Evolutionary conservation across 1,284 basidiomycete genomes (phyloP).

Genomic region (Malassezia furfur): DNA sequence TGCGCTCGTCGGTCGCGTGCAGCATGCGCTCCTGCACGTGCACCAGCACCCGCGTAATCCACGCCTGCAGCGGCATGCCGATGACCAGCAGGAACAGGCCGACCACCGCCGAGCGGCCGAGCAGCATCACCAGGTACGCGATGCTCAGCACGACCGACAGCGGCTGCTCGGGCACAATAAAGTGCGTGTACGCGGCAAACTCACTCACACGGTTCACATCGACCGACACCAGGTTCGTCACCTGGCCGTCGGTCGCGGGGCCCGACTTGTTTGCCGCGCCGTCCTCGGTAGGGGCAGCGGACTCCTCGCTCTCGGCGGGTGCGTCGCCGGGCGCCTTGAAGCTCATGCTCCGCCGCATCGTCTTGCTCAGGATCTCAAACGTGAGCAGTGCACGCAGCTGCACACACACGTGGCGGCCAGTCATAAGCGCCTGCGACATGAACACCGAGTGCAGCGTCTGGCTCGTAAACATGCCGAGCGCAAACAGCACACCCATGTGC

Average conservation of each 20-base stretch:
- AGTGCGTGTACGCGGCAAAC: constrained; percentile 47
- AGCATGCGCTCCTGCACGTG: constrained; percentile 51
- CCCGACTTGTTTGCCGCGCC: constrained; percentile 11
- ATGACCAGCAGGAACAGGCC: constrained; percentile 44
- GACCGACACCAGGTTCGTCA: constrained; percentile 54
- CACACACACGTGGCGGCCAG: constrained; percentile 52
- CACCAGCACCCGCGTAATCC: constrained; percentile 51
- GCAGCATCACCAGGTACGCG: constrained; percentile 51
- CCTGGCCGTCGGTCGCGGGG: constrained; percentile 51
- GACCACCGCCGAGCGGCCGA: constrained; percentile 53
- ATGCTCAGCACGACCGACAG: constrained; percentile 52
- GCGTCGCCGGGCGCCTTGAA: constrained; percentile 21
- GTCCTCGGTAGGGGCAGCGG: constrained; percentile 15
- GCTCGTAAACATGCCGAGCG: constrained; percentile 51
- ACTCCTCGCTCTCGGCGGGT: constrained; percentile 20
- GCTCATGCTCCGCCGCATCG: constrained; percentile 52
- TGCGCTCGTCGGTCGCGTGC: constrained; percentile 53
- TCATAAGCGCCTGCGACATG: constrained; percentile 51
- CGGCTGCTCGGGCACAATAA: constrained; percentile 50
- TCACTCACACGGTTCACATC: constrained; percentile 51
- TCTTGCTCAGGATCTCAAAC: constrained; percentile 55
- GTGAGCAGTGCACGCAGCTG: constrained; percentile 51
- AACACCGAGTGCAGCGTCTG: constrained; percentile 49
- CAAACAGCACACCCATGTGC: constrained; percentile 53
- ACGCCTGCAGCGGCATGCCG: constrained; percentile 35